A percentile compares a stretch with the other conserved stretches of the same genome.
Evolutionary conservation across 805 yeast species (phyloP).

Genomic region (Nakazawaea ernobii): DNA sequence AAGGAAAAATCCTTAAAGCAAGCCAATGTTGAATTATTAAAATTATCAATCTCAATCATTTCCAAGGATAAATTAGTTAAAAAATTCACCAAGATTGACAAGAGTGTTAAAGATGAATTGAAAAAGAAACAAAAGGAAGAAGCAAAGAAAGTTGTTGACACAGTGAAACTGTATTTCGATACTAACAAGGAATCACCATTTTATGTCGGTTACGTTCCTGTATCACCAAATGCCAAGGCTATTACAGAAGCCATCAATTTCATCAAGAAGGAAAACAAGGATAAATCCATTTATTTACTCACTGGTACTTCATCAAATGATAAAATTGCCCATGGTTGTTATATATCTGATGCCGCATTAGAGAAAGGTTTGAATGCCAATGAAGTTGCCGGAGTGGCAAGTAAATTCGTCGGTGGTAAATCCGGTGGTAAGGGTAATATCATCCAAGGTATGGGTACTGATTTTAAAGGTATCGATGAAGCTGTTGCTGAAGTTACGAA

Average conservation of each 20-base stretch:
- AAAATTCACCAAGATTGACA: constrained; percentile 74
- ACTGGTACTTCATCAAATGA: constrained; percentile 49
- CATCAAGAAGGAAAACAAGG: constrained; percentile 70
- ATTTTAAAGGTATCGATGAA: constrained; percentile 56
- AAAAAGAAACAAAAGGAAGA: constrained; percentile 88
- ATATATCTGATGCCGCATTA: constrained; percentile 66
- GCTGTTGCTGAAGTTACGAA: constrained; percentile 71
- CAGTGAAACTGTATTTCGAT: constrained; percentile 65
- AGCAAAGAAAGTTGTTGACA: constrained; percentile 72
- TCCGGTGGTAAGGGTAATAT: constrained; percentile 98
- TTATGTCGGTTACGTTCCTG: constrained; percentile 63
- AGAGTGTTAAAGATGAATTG: constrained; percentile 79
- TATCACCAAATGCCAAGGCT: constrained; percentile 85
- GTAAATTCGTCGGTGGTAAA: constrained; percentile 83
- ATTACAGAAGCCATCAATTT: constrained; percentile 87
- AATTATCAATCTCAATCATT: constrained; percentile 74
- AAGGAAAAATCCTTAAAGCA: constrained; percentile 84
- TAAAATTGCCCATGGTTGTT: constrained; percentile 95
- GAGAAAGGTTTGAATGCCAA: constrained; percentile 68
- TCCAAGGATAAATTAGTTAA: constrained; percentile 72
- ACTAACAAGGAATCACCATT: constrained; percentile 45
- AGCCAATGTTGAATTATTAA: constrained; percentile 77
- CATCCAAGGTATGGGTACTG: constrained; percentile 95
- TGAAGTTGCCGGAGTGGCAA: constrained; percentile 67
- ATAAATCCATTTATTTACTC: constrained; percentile 71